phyloP scores from a whole-genome alignment of 2,329 filamentous ascomycete genomes.

The Pleoardoris graminearum region DNA sequence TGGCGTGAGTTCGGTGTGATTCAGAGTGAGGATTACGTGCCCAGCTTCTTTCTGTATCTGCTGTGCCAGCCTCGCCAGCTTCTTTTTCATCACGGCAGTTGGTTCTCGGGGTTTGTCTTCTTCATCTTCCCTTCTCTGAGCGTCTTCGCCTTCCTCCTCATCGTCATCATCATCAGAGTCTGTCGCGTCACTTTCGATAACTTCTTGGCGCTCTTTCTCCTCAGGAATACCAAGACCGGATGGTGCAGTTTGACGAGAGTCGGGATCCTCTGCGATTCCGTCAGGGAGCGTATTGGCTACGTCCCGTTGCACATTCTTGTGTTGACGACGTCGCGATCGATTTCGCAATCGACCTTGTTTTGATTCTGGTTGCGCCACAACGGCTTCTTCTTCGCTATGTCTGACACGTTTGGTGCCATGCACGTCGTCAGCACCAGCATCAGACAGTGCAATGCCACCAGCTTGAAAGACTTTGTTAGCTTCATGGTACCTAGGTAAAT shows the following conservation, averaged over 20 bases:
- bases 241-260: neutral
- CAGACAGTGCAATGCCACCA: neutral
- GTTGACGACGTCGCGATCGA: neutral
- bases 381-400: neutral
- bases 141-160: neutral
- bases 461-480: neutral
- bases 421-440: neutral
- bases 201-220: neutral
- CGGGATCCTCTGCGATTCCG: neutral
- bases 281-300: too few relatives aligned
- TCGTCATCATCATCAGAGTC: slow-evolving; percentile 1
- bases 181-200: neutral
- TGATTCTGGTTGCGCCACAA: neutral
- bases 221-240: neutral
- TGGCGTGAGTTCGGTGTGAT: slow-evolving; percentile 15
- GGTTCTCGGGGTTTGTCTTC: slow-evolving; percentile 10
- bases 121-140: neutral
- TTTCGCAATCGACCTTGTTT: neutral
- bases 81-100: slow-evolving; percentile 21
- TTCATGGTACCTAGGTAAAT: neutral
- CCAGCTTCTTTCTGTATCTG: slow-evolving; percentile 22
- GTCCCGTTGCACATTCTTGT: neutral
- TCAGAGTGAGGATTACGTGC: slow-evolving; percentile 20
- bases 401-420: neutral
- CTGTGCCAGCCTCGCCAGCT: slow-evolving; percentile 16